phyloP scores from a whole-genome alignment of 2,329 filamentous ascomycete species.

The Passalora sequoiae region DNA sequence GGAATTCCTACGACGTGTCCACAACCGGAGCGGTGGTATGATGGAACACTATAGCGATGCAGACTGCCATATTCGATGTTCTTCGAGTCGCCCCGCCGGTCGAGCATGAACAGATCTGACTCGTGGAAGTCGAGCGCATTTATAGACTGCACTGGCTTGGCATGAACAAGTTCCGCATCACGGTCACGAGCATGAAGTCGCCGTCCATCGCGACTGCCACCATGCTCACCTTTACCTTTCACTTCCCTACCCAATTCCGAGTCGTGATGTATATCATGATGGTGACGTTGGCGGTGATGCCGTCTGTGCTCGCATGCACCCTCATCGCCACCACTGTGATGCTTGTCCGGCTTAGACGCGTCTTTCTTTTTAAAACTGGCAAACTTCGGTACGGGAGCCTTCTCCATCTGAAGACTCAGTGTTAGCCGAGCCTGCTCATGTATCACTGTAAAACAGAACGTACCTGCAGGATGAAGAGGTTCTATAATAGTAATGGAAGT shows the following conservation, averaged over 20 bases:
- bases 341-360: conserved; percentile 9
- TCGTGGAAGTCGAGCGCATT: conserved; percentile 19
- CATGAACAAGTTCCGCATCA: neutral
- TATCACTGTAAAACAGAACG: neutral
- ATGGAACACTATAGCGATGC: conserved; percentile 66
- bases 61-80: conserved; percentile 70
- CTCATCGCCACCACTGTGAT: conserved; percentile 3
- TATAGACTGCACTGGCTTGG: conserved; percentile 3
- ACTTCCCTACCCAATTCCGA: no score
- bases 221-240: no score
- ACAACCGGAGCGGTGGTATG: conserved; percentile 63
- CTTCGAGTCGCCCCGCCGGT: conserved; percentile 70
- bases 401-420: conserved; percentile 8
- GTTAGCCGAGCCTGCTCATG: neutral
- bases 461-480: conserved; percentile 7
- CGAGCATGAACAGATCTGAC: conserved; percentile 53
- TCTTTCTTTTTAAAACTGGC: conserved; percentile 61
- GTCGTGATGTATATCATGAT: neutral
- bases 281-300: neutral
- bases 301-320: neutral
- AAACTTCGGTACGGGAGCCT: conserved; percentile 59
- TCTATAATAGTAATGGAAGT: no score
- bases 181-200: neutral
- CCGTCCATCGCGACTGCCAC: neutral
- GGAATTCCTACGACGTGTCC: conserved; percentile 66